Evolutionary conservation across 176 grass and related monocot genomes (phyloP), one percentile per base, ranked within the genome.

Genomic region (Aegilops umbellulata): DNA sequence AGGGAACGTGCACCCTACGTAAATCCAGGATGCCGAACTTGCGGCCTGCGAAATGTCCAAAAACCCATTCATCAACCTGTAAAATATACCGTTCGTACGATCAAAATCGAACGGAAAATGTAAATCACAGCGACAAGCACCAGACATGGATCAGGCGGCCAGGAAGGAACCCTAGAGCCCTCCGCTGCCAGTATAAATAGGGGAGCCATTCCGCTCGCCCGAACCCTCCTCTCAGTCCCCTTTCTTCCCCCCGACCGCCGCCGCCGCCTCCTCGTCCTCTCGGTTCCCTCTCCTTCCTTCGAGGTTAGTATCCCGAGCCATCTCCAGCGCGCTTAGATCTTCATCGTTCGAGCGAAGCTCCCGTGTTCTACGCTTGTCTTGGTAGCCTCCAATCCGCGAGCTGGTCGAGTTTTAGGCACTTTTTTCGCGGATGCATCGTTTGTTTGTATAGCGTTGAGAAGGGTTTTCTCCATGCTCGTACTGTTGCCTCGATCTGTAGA

Each of bases 151-250:
- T 81, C 79, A 55, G 51, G n/a, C 16, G 60, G 13, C 58, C 19
- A 60, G 27, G 62, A 65, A 31, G 63, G 34, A 83, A 83, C 68
- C 80, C 81, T 83, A 83, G 69, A 15, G 5, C 60, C 23, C 8
- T 15, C 15, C 8, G 13, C 47, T 73, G 58, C 38, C 69, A 57
- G 0, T 22, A 69, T 65, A 27, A 60, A 60, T 57, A 20, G 17
- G 51, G 51, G 62, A 8, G 29, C 38, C 79, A 30, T 49, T 67
- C 39, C 13, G 57, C 22, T 60, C 11, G 39, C 16, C 15, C 65
- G 20, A 83, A 58, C 19, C 23, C 67, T 35, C 8, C 16, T 34
- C 67, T 23, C n/a, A 20, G 13, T 11, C 14, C 12, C 51, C 9
- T 57, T 57, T 20, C 51, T 14, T 5, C 35, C 32, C 10, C 78